A percentile compares a stretch with the other conserved stretches of the same genome.
phyloP scores from a whole-genome alignment of 306 rosid species.

The apple (Malus domestica) region ASM211411v1 NC_041796.1:29531001-29531500 shows the following conservation, averaged over 20 bases:
- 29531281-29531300: constrained; percentile 42
- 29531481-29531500: background rate
- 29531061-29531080: constrained; percentile 28
- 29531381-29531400: background rate
- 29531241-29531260: constrained; percentile 51
- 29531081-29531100: constrained; percentile 35
- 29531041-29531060: constrained; percentile 25
- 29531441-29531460: background rate
- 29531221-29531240: constrained; percentile 66
- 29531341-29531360: constrained; percentile 68
- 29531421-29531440: background rate
- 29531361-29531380: constrained; percentile 72
- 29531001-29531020: constrained; percentile 49
- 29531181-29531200: constrained; percentile 62
- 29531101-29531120: constrained; percentile 24
- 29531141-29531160: constrained; percentile 34
- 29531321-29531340: constrained; percentile 42
- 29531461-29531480: background rate
- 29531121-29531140: constrained; percentile 67
- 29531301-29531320: constrained; percentile 66
- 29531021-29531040: constrained; percentile 40
- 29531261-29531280: constrained; percentile 65
- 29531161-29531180: constrained; percentile 58
- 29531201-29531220: constrained; percentile 65
- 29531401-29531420: background rate